Percentiles rank a stretch among this genome's conserved stretches.
Conservation (phyloP, 2,329 filamentous ascomycete species). For the Aspergillus niger region DNA sequence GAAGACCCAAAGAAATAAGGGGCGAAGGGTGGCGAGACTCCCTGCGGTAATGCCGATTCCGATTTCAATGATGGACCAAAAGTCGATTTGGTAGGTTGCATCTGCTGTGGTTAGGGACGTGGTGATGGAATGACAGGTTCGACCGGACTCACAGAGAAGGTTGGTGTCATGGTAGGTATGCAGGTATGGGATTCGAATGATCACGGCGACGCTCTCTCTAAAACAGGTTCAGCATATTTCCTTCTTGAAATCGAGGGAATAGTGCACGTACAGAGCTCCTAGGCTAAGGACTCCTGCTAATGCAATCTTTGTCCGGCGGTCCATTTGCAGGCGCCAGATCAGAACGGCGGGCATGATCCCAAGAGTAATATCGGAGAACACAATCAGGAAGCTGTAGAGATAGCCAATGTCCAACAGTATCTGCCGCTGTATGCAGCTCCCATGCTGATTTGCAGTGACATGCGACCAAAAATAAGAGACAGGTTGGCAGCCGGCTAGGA, state of each 20-base stretch:
- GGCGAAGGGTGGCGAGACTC: conserved; percentile 44
- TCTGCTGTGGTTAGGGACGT: conserved; percentile 30
- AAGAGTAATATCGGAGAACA: conserved; percentile 50
- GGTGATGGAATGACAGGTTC: neutral
- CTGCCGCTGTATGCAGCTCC: conserved; percentile 44
- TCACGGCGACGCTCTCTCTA: conserved; percentile 29
- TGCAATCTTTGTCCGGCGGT: conserved; percentile 52
- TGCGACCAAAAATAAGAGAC: conserved; percentile 53
- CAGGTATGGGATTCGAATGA: conserved; percentile 26
- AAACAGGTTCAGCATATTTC: neutral
- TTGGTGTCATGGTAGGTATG: conserved; percentile 21
- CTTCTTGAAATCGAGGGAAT: too few species aligned
- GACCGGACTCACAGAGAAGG: conserved; percentile 27
- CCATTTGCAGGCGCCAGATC: conserved; percentile 59
- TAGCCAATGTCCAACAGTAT: conserved; percentile 56
- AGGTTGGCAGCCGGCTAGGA: conserved; percentile 55
- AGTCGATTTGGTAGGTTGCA: conserved; percentile 48
- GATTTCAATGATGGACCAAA: conserved; percentile 38
- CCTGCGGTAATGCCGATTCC: conserved; percentile 42
- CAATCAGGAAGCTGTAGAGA: conserved; percentile 50
- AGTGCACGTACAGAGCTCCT: conserved; percentile 48
- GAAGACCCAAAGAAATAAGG: conserved; percentile 40
- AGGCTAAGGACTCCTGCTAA: conserved; percentile 56
- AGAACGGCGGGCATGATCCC: conserved; percentile 56
- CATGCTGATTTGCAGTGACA: conserved; percentile 24